Conservation (phyloP, 2,329 filamentous ascomycete species). For the Penicillium sumatraense region DNA sequence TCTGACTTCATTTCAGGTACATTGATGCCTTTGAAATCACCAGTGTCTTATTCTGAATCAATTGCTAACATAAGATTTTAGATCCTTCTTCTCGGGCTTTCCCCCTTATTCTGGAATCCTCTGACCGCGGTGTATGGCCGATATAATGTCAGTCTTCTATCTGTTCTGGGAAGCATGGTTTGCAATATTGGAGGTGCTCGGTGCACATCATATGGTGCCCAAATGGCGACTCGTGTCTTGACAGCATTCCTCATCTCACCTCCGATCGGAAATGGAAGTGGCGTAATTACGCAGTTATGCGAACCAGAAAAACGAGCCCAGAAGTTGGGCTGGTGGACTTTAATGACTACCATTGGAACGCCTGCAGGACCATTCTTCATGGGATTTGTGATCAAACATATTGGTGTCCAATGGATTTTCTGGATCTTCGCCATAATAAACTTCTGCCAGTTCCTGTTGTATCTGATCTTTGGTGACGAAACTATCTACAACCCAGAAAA, state of each 20-base stretch:
- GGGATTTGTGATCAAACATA: conserved; percentile 52
- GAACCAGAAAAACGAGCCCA: conserved; percentile 56
- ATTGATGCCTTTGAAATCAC: background rate
- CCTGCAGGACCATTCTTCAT: conserved; percentile 41
- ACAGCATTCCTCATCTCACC: conserved; percentile 58
- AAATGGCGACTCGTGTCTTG: conserved; percentile 56
- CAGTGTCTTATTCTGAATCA: background rate
- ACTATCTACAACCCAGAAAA: conserved; percentile 55
- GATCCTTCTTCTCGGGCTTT: conserved; percentile 57
- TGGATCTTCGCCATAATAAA: conserved; percentile 63
- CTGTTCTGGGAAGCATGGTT: conserved; percentile 50
- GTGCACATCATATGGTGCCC: conserved; percentile 52
- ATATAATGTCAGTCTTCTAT: conserved; percentile 57
- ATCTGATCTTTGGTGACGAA: conserved; percentile 58
- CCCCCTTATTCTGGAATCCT: conserved; percentile 60
- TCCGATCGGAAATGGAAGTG: conserved; percentile 56
- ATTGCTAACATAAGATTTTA: conserved; percentile 2
- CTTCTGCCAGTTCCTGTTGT: conserved; percentile 57
- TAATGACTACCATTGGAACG: conserved; percentile 54
- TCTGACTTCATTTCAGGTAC: conserved; percentile 3
- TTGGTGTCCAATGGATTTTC: conserved; percentile 62
- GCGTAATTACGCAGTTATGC: conserved; percentile 59
- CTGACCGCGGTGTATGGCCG: conserved; percentile 58
- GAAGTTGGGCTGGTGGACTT: conserved; percentile 60
- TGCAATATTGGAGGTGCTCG: conserved; percentile 59